Conservation (phyloP, 306 rosid species). For the Acacia confusa region DNA sequence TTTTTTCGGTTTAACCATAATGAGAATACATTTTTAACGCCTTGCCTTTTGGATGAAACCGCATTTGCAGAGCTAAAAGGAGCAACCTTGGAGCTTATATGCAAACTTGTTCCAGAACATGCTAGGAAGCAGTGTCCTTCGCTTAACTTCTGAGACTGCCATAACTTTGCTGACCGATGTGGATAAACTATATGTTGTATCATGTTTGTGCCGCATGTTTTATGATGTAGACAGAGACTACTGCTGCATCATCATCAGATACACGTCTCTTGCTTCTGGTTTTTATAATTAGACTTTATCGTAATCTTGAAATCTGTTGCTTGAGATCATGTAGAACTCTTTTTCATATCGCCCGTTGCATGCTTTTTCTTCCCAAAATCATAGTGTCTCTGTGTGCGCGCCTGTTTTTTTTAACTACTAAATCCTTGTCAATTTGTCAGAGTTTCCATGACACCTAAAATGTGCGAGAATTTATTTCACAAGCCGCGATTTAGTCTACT, state of each 20-base stretch:
- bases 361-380: not conserved
- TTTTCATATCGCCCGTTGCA: not conserved
- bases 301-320: not conserved
- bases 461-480: not conserved
- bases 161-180: constrained; percentile 11
- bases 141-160: constrained; percentile 38
- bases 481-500: too few relatives aligned
- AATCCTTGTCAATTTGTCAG: not conserved
- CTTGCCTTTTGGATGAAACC: not conserved
- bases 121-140: constrained; percentile 63
- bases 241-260: not conserved
- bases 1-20: not conserved
- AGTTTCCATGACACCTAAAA: not conserved
- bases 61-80: constrained; percentile 57
- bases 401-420: not conserved
- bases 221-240: constrained; percentile 3
- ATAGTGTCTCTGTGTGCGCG: too few relatives aligned
- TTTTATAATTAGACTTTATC: not conserved
- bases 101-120: constrained; percentile 62
- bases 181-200: not conserved
- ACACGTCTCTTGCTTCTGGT: not conserved
- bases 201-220: constrained; percentile 15
- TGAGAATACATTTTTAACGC: not conserved
- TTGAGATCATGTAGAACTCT: not conserved
- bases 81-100: constrained; percentile 56